These are phyloP conservation scores for Apiospora pterosperma DNA, from an alignment of 2,329 filamentous ascomycete species.

Conservation along the genomic window DNA sequence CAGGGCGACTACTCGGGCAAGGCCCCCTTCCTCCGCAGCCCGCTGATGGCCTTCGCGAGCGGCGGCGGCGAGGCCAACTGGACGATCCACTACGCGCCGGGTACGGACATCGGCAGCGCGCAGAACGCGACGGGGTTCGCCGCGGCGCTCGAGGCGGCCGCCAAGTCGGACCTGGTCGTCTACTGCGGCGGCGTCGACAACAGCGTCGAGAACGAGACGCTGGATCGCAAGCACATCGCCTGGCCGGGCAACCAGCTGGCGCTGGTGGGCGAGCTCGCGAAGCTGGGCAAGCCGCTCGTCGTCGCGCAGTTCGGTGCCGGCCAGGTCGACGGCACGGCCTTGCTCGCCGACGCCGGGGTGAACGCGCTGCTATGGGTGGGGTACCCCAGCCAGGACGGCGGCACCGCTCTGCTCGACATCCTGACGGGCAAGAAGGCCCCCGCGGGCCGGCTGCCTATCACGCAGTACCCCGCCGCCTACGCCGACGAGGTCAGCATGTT, in stretches of 20 bases:
- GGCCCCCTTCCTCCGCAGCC: slow-evolving; percentile 5
- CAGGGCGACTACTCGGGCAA: slow-evolving; percentile 5
- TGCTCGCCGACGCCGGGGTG: slow-evolving; percentile 41
- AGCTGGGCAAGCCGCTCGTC: slow-evolving; percentile 44
- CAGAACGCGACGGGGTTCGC: slow-evolving; percentile 28
- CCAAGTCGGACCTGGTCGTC: slow-evolving; percentile 47
- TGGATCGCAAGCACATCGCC: slow-evolving; percentile 47
- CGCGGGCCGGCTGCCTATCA: slow-evolving; percentile 44
- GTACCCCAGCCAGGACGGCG: slow-evolving; percentile 51
- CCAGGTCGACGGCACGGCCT: slow-evolving; percentile 41
- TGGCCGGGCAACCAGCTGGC: slow-evolving; percentile 52
- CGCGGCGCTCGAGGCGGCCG: slow-evolving; percentile 34
- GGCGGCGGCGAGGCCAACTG: slow-evolving; percentile 34
- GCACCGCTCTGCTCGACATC: slow-evolving; percentile 45
- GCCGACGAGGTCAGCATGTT: slow-evolving; percentile 42
- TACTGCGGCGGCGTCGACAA: slow-evolving; percentile 56
- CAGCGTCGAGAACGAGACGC: slow-evolving; percentile 47
- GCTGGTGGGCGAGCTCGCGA: slow-evolving; percentile 39
- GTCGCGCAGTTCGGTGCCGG: slow-evolving; percentile 46
- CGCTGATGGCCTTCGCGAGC: slow-evolving; percentile 22
- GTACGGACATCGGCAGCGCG: slow-evolving; percentile 22
- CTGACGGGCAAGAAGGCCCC: slow-evolving; percentile 41
- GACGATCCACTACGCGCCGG: slow-evolving; percentile 37
- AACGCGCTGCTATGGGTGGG: slow-evolving; percentile 47
- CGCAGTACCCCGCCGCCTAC: slow-evolving; percentile 45